These are phyloP conservation scores for Raffaelea ambrosiae DNA, from an alignment of 2,329 filamentous ascomycete genomes.

Conservation along the genomic window DNA sequence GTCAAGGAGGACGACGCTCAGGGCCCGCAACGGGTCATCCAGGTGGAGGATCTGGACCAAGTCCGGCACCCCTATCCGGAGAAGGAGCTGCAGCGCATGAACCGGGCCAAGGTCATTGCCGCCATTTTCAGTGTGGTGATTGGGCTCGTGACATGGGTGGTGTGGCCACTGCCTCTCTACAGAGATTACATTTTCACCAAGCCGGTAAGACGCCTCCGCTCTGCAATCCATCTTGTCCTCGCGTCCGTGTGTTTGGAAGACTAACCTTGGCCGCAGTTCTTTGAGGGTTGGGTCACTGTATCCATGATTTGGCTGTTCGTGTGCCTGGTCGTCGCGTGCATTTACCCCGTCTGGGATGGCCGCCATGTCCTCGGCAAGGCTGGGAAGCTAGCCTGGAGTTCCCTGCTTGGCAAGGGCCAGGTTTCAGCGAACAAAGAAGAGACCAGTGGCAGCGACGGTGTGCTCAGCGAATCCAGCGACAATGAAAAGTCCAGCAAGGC, in stretches of 20 bases:
- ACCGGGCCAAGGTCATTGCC: not conserved
- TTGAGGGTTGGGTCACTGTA: conserved; percentile 1
- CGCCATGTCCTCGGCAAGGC: not conserved
- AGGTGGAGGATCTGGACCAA: conserved; percentile 1
- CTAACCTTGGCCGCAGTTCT: not conserved
- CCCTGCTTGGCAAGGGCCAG: not conserved
- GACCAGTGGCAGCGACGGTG: not conserved
- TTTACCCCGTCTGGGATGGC: not conserved
- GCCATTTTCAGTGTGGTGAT: not conserved
- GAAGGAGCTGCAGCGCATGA: not conserved
- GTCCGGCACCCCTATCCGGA: conserved; percentile 1
- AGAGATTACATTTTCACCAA: conserved; percentile 1
- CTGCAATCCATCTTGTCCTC: not conserved
- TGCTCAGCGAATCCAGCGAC: not conserved
- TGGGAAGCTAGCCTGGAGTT: not conserved
- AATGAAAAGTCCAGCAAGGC: not conserved
- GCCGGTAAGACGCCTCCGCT: not conserved
- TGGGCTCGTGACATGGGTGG: conserved; percentile 1
- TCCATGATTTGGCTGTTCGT: conserved; percentile 1
- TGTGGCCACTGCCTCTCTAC: conserved; percentile 1
- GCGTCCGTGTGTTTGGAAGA: not conserved
- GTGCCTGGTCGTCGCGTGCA: not conserved
- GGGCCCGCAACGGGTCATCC: not conserved
- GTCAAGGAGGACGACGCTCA: not conserved
- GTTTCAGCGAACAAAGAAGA: not conserved